A percentile compares a stretch with the other conserved stretches of the same genome.
phyloP scores from a whole-genome alignment of 2,329 filamentous ascomycete genomes.

The Elsinoe perseae region DNA sequence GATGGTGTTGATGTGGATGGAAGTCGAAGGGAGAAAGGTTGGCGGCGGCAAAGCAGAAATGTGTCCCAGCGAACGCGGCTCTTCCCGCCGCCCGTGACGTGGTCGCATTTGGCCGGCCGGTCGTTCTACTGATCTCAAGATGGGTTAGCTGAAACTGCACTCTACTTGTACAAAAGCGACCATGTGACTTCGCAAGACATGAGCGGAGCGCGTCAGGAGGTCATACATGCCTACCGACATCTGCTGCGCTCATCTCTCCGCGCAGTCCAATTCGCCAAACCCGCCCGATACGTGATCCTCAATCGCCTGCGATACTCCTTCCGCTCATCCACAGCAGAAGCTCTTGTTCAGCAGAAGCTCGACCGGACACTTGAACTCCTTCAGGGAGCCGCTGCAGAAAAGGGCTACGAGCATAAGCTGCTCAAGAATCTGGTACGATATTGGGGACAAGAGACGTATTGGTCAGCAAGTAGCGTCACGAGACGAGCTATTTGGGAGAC shows the following conservation, averaged over 20 bases:
- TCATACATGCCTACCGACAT: slow-evolving; percentile 60
- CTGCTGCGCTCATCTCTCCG: slow-evolving; percentile 60
- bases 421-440: slow-evolving; percentile 57
- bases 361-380: slow-evolving; percentile 64
- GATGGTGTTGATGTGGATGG: slow-evolving; percentile 4
- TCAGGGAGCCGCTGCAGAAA: slow-evolving; percentile 53
- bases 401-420: slow-evolving; percentile 63
- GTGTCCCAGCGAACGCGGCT: neutral
- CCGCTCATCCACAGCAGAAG: slow-evolving; percentile 27
- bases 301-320: slow-evolving; percentile 41
- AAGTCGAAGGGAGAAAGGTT: neutral
- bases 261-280: slow-evolving; percentile 64
- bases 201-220: slow-evolving; percentile 26
- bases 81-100: neutral
- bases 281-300: slow-evolving; percentile 55
- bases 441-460: slow-evolving; percentile 30
- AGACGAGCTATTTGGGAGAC: neutral
- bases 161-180: neutral
- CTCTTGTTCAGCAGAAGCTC: slow-evolving; percentile 34
- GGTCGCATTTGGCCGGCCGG: neutral
- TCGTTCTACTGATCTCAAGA: neutral
- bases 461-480: neutral
- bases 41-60: neutral
- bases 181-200: neutral
- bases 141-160: neutral